Conservation (phyloP, 441 rosid species). For the Adansonia rubrostipa region DNA sequence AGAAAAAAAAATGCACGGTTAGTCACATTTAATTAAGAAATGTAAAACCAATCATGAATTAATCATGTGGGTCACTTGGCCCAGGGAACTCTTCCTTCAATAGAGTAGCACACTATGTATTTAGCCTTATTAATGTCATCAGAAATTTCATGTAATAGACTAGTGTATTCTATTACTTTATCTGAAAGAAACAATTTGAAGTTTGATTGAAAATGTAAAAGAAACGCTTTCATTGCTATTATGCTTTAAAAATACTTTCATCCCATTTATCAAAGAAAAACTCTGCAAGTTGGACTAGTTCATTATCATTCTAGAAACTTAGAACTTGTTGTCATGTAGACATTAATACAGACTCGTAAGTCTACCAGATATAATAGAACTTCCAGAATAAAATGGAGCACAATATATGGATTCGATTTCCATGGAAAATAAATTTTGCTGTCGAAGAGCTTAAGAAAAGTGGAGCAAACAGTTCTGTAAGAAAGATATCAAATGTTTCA, state of each 20-base stretch:
- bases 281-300: neutral
- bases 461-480: neutral
- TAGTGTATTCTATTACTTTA: neutral
- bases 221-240: neutral
- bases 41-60: neutral
- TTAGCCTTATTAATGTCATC: neutral
- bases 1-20: neutral
- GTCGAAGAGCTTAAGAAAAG: conserved; percentile 5
- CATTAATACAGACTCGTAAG: conserved; percentile 4
- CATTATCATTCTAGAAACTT: neutral
- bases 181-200: conserved; percentile 1
- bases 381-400: conserved; percentile 18
- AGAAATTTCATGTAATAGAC: neutral
- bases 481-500: neutral
- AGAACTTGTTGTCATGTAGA: neutral
- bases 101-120: neutral
- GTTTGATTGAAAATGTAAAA: conserved; percentile 2
- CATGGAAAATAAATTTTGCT: neutral
- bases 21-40: conserved; percentile 3
- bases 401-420: neutral
- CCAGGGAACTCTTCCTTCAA: conserved; percentile 3
- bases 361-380: neutral
- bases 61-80: neutral
- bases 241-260: conserved; percentile 10
- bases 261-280: conserved; percentile 17